A percentile compares a stretch with the other conserved stretches of the same genome.
phyloP scores from a whole-genome alignment of 257 asterid species.

The Haberlea rhodopensis region DNA sequence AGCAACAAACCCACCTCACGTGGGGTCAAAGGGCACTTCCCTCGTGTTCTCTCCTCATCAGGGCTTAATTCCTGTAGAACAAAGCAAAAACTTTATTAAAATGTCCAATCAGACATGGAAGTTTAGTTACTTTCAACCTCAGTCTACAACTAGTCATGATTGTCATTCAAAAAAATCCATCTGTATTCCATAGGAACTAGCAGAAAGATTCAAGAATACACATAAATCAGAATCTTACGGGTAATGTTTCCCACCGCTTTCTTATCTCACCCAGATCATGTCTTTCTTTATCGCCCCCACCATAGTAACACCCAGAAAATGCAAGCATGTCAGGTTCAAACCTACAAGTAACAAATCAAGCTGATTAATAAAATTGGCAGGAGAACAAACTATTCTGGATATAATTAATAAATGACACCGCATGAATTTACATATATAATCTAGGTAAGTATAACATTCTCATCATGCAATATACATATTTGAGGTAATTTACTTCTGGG shows the following conservation, averaged over 20 bases:
- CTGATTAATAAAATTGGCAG: slow-evolving; percentile 11
- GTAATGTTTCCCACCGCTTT: too few relatives aligned
- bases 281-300: slow-evolving; percentile 74
- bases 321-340: too few relatives aligned
- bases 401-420: slow-evolving; percentile 12
- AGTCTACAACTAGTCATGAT: slow-evolving; percentile 1
- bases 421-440: slow-evolving; percentile 9
- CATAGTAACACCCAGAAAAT: slow-evolving; percentile 71
- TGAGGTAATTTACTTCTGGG: background rate
- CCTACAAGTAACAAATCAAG: slow-evolving; percentile 36
- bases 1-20: slow-evolving; percentile 94
- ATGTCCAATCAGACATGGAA: background rate
- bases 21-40: slow-evolving; percentile 98
- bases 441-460: slow-evolving; percentile 13
- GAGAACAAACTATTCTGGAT: slow-evolving; percentile 15
- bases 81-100: slow-evolving; percentile 16
- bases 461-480: background rate
- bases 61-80: slow-evolving; percentile 74
- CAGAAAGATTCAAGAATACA: too few relatives aligned
- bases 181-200: too few relatives aligned
- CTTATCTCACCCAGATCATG: slow-evolving; percentile 58
- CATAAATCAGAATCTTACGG: too few relatives aligned
- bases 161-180: slow-evolving; percentile 18
- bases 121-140: slow-evolving; percentile 20
- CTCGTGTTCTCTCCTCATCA: slow-evolving; percentile 91